Base-by-base conservation (phyloP, 805 yeast genomes). In the Kuraishia borneana region DNA sequence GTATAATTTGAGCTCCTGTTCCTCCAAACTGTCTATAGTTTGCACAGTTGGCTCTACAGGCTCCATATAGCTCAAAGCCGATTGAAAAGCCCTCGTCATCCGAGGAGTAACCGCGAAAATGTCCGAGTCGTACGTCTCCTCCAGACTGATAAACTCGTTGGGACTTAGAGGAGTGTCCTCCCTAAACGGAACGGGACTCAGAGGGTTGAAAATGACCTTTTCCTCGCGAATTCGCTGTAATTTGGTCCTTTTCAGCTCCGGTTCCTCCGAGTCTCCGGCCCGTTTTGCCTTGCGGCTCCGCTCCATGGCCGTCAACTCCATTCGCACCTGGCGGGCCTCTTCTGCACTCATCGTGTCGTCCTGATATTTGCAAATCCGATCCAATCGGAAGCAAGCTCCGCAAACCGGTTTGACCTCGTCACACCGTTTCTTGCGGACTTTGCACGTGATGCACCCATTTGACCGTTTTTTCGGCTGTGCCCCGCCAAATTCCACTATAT, bases 361-460 rank as follows among this genome's bases (percentile, higher is more conserved):
- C 2, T 62, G 50, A 63, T 73, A 72, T 14, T 58, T 58, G 45
- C 79, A 72, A 31, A 60, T 54, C 41, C 70, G 63, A 7, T 54
- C 46, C 28, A 72, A 51, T 26, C 77, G 47, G 8, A 20, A 13
- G 40, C 79, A 72, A 42, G 66, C 76, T 2, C 67, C 59, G 45
- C 79, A 72, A 1, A 54, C 44, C 1, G 79, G 79, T 36, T 56
- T 58, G 6, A 38, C 40, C 42, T 71, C 76, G 41, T 70, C 66
- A 46, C 79, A 72, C 42, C 73, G 60, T 45, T 73, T 74, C 61
- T 76, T 77, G 29, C 85, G 55, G 25, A 70, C 60, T 45, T 77
- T 78, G 52, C 87, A 78, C 0, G 83, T 77, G 26, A 77, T 52
- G 48, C 87, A 78, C 1, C 85, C 84, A n/a, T 59, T 67, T 1